Evolutionary conservation across 2,329 filamentous ascomycete species (phyloP).

Genomic region (Microascus cirrosus): DNA sequence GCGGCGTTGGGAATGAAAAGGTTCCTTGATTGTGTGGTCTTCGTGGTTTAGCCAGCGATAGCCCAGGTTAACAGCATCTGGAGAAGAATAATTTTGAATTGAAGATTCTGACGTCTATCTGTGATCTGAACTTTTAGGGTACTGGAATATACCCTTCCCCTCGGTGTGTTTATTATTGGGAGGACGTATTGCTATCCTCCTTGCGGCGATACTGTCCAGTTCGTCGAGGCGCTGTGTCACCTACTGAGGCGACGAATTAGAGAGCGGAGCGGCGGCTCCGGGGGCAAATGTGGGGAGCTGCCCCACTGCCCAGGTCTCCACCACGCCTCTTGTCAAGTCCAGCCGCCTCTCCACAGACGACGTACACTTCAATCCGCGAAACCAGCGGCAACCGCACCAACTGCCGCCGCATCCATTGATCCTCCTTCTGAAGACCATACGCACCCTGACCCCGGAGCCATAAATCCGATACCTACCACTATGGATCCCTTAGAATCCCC

Average conservation of each 20-base stretch:
- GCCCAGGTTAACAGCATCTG: too few species aligned
- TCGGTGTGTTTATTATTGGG: too few species aligned
- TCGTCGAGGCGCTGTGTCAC: background rate
- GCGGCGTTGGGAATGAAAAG: background rate
- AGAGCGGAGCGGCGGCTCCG: background rate
- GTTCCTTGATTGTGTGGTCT: background rate
- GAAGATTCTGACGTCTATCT: too few species aligned
- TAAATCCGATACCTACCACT: conserved; percentile 4
- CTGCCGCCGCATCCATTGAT: background rate
- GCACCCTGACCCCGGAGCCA: background rate
- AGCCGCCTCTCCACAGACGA: background rate
- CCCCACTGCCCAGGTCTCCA: background rate
- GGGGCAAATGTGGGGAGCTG: background rate
- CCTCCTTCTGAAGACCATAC: background rate
- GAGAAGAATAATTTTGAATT: too few species aligned
- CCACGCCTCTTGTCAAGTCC: background rate
- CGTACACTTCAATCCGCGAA: background rate
- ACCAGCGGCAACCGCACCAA: background rate
- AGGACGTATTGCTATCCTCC: too few species aligned
- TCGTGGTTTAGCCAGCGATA: background rate
- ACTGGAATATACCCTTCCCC: too few species aligned
- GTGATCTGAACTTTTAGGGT: too few species aligned
- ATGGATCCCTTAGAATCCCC: conserved; percentile 44
- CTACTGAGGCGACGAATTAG: background rate
- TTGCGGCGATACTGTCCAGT: background rate